A percentile compares a stretch with the other conserved stretches of the same genome.
These are phyloP conservation scores for Epichloe amarillans DNA, from an alignment of 2,329 filamentous ascomycete genomes.

Conservation along the genomic window DNA sequence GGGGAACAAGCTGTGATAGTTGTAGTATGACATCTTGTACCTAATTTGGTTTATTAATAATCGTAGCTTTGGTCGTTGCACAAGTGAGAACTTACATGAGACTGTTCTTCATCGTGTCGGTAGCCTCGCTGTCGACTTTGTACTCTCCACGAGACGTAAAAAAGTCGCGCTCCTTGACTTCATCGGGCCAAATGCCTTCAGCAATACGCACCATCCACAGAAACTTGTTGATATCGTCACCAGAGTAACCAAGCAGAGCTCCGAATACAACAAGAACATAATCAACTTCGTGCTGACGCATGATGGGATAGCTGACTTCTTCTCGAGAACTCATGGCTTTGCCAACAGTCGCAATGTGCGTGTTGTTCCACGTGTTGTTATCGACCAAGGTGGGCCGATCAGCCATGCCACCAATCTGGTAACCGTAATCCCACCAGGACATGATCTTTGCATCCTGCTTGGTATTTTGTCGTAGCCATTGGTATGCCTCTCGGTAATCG, in stretches of 20 bases:
- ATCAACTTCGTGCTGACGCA: constrained; percentile 96
- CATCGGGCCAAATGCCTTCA: constrained; percentile 98
- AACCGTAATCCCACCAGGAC: constrained; percentile 99
- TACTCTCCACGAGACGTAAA: constrained; percentile 93
- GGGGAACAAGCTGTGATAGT: constrained; percentile 86
- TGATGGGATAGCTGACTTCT: constrained; percentile 96
- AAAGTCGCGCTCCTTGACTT: constrained; percentile 93
- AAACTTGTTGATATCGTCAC: constrained; percentile 99
- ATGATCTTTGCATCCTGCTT: constrained; percentile 92
- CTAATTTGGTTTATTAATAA: constrained; percentile 32
- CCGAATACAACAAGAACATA: constrained; percentile 98
- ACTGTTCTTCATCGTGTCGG: constrained; percentile 96
- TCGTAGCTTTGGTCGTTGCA: not conserved
- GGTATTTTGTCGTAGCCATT: constrained; percentile 98
- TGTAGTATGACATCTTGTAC: constrained; percentile 99
- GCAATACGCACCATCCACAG: constrained; percentile 99
- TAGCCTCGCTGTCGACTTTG: constrained; percentile 82
- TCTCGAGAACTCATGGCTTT: constrained; percentile 98
- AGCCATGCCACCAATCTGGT: constrained; percentile 99
- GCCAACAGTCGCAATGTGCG: constrained; percentile 95
- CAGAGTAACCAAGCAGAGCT: constrained; percentile 89
- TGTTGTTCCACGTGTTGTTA: constrained; percentile 99
- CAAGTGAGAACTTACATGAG: constrained; percentile 63
- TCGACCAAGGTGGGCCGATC: constrained; percentile 93
- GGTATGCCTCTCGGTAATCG: constrained; percentile 97